A percentile compares a stretch with the other conserved stretches of the same genome.
Conservation (phyloP, 495 filamentous ascomycete species). For the Glonium stellatum region DNA sequence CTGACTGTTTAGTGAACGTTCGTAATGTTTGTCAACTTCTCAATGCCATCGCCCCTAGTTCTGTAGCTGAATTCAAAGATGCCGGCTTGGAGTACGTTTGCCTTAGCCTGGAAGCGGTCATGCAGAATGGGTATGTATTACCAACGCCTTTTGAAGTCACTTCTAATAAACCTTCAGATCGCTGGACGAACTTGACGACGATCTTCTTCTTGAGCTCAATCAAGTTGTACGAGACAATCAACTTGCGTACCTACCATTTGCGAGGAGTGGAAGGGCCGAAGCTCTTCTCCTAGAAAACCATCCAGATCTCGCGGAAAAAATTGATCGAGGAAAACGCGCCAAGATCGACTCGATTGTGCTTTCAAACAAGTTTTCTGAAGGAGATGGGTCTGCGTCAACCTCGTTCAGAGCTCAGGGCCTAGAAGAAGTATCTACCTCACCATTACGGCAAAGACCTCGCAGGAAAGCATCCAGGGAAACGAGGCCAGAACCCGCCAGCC, state of each 20-base stretch:
- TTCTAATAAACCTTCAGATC: slow-evolving; percentile 42
- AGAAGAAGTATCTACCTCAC: slow-evolving; percentile 51
- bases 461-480: slow-evolving; percentile 43
- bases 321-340: slow-evolving; percentile 48
- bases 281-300: slow-evolving; percentile 62
- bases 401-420: slow-evolving; percentile 45
- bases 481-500: slow-evolving; percentile 42
- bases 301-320: slow-evolving; percentile 51
- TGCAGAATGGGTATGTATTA: slow-evolving; percentile 66
- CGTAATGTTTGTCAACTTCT: slow-evolving; percentile 81
- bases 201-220: slow-evolving; percentile 72
- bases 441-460: slow-evolving; percentile 48
- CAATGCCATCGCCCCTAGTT: slow-evolving; percentile 74
- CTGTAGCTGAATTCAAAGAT: slow-evolving; percentile 78
- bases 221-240: slow-evolving; percentile 75
- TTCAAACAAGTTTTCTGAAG: slow-evolving; percentile 51
- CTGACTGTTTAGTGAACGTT: slow-evolving; percentile 53
- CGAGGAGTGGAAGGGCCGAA: slow-evolving; percentile 66
- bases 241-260: slow-evolving; percentile 62
- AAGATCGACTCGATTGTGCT: slow-evolving; percentile 56
- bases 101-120: slow-evolving; percentile 78
- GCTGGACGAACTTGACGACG: slow-evolving; percentile 79
- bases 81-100: slow-evolving; percentile 86
- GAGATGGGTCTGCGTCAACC: slow-evolving; percentile 49
- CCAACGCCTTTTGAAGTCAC: background rate